These are phyloP conservation scores for Dactylellina leptospora DNA, from an alignment of 2,329 filamentous ascomycete species.

Conservation along the genomic window DNA sequence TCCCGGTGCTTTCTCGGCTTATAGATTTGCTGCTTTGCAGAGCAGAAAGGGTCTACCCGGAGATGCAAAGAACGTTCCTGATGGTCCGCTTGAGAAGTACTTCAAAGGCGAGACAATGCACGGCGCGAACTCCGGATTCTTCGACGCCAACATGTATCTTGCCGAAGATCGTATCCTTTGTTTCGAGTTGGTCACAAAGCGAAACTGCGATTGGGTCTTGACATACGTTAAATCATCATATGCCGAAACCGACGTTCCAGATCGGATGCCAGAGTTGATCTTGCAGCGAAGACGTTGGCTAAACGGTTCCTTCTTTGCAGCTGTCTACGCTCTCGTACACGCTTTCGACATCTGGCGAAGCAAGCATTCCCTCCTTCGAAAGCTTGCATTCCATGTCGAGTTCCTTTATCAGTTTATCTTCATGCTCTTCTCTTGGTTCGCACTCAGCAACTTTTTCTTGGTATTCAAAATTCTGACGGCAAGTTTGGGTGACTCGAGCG, in stretches of 20 bases:
- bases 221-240: slow-evolving; percentile 98
- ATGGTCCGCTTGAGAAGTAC: slow-evolving; percentile 94
- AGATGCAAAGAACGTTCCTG: slow-evolving; percentile 79
- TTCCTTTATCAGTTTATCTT: slow-evolving; percentile 93
- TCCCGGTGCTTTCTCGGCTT: slow-evolving; percentile 97
- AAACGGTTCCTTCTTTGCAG: slow-evolving; percentile 98
- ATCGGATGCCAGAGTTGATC: slow-evolving; percentile 92
- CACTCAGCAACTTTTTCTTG: slow-evolving; percentile 97
- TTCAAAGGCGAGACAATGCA: slow-evolving; percentile 97
- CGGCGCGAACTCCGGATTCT: slow-evolving; percentile 89
- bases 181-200: slow-evolving; percentile 96
- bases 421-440: slow-evolving; percentile 99
- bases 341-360: slow-evolving; percentile 97
- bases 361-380: slow-evolving; percentile 85
- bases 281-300: slow-evolving; percentile 95
- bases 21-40: slow-evolving; percentile 90
- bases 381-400: slow-evolving; percentile 88
- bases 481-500: slow-evolving; percentile 74
- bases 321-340: slow-evolving; percentile 91
- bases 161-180: slow-evolving; percentile 98
- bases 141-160: slow-evolving; percentile 99
- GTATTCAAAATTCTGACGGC: slow-evolving; percentile 96
- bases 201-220: slow-evolving; percentile 95
- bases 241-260: slow-evolving; percentile 96
- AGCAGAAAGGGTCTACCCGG: slow-evolving; percentile 64